Percentiles rank a stretch among this genome's conserved stretches.
These are phyloP conservation scores for Verbascum thapsus DNA, from an alignment of 257 asterid species.

Conservation along the genomic window DNA sequence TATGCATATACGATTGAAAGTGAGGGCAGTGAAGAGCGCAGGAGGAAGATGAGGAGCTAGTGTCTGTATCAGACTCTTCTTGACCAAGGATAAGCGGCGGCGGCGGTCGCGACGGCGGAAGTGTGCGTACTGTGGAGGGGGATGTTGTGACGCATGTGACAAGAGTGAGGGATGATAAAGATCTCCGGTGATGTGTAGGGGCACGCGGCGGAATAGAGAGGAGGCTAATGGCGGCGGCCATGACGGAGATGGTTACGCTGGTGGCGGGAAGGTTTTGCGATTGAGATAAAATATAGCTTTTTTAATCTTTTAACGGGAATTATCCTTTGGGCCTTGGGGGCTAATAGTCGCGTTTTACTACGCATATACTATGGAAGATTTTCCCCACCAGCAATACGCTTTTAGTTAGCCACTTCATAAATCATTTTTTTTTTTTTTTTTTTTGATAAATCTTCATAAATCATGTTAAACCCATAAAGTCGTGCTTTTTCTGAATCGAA, in stretches of 20 bases:
- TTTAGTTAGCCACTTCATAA: too few relatives aligned
- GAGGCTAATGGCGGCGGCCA: constrained; percentile 41
- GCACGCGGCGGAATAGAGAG: constrained; percentile 39
- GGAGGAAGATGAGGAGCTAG: constrained; percentile 47
- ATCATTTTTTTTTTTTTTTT: too few relatives aligned
- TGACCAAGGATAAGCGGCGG: constrained; percentile 27
- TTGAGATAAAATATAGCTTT: constrained; percentile 10
- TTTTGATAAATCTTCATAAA: too few relatives aligned
- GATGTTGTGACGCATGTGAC: constrained; percentile 37
- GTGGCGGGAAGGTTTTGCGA: constrained; percentile 50
- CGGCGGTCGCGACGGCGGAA: constrained; percentile 27
- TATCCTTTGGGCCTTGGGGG: background rate
- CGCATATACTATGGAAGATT: too few relatives aligned
- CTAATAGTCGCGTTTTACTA: too few relatives aligned
- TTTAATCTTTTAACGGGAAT: constrained; percentile 11
- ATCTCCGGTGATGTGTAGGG: constrained; percentile 1
- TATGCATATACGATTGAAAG: constrained; percentile 70
- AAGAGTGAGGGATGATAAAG: constrained; percentile 27
- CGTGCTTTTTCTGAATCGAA: too few relatives aligned
- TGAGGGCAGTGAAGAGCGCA: constrained; percentile 76
- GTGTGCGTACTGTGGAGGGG: constrained; percentile 27
- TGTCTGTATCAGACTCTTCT: constrained; percentile 25
- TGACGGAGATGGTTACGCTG: constrained; percentile 34
- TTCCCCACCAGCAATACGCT: too few relatives aligned
- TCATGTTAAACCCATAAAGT: too few relatives aligned